Evolutionary conservation across 228 moss, liverwort and hornwort species (phyloP).

Genomic region (Sphagnum magellanicum): DNA sequence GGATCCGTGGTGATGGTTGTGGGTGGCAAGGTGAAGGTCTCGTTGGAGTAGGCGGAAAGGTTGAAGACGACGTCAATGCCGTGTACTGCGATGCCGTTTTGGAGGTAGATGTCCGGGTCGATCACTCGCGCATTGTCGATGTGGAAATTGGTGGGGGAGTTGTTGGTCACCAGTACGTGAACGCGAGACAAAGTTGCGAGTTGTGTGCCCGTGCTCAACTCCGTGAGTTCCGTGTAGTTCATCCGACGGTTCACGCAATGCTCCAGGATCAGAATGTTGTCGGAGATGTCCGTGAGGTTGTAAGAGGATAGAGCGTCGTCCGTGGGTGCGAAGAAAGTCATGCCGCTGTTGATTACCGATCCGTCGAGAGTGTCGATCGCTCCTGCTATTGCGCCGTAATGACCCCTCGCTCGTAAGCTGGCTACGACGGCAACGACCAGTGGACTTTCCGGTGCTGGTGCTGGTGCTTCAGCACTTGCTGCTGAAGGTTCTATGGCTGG

Average conservation of each 20-base stretch:
- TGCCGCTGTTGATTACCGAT: conserved; percentile 23
- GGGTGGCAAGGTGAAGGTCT: too few species aligned
- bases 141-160: neutral
- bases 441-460: conserved; percentile 25
- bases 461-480: conserved; percentile 1
- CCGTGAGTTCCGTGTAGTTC: neutral
- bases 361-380: conserved; percentile 35
- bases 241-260: conserved; percentile 1
- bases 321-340: conserved; percentile 46
- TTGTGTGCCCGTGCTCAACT: neutral
- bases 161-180: neutral
- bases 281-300: neutral
- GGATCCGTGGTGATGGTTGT: too few species aligned
- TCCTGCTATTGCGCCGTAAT: conserved; percentile 46
- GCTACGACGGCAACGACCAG: conserved; percentile 38
- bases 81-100: conserved; percentile 1
- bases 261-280: neutral
- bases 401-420: conserved; percentile 38
- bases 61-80: conserved; percentile 1
- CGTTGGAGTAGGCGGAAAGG: neutral
- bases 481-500: too few species aligned
- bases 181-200: neutral
- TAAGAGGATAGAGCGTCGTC: conserved; percentile 10
- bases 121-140: neutral
- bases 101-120: neutral